Percentiles rank a stretch among this genome's conserved stretches.
phyloP scores from a whole-genome alignment of 2,329 filamentous ascomycete genomes.

The Sclerotinia sclerotiorum region DNA sequence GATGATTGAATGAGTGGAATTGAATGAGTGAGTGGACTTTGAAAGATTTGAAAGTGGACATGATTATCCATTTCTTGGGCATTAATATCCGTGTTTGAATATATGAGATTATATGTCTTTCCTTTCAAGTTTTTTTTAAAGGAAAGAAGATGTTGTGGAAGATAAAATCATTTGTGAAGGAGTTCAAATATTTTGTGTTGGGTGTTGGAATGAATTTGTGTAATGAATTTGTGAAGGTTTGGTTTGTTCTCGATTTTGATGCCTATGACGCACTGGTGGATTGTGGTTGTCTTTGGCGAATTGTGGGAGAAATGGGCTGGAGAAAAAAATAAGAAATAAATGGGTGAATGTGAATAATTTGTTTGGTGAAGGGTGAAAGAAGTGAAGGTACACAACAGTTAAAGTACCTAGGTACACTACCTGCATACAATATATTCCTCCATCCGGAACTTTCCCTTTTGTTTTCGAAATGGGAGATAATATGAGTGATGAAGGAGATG shows the following conservation, averaged over 20 bases:
- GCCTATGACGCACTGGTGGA: background rate
- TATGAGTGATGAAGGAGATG: background rate
- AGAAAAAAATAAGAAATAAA: background rate
- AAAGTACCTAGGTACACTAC: conserved; percentile 5
- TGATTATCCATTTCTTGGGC: background rate
- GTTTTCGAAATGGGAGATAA: background rate
- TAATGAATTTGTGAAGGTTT: background rate
- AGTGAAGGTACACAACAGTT: background rate
- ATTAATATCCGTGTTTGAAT: background rate
- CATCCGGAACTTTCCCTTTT: background rate
- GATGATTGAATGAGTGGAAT: background rate
- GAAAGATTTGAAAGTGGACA: background rate
- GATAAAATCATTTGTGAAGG: background rate
- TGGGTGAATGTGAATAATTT: too few relatives aligned
- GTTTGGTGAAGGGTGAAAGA: background rate
- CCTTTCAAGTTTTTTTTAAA: background rate
- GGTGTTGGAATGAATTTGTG: background rate
- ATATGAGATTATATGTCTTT: conserved; percentile 8
- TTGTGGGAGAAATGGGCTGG: background rate
- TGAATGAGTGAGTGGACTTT: too few relatives aligned
- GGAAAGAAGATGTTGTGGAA: background rate
- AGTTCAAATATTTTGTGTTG: background rate
- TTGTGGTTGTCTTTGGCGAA: background rate
- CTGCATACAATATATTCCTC: background rate
- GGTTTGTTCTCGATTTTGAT: background rate